Base-by-base conservation (phyloP, 1,284 basidiomycete genomes). In the Ustilago xerochloae region DNA sequence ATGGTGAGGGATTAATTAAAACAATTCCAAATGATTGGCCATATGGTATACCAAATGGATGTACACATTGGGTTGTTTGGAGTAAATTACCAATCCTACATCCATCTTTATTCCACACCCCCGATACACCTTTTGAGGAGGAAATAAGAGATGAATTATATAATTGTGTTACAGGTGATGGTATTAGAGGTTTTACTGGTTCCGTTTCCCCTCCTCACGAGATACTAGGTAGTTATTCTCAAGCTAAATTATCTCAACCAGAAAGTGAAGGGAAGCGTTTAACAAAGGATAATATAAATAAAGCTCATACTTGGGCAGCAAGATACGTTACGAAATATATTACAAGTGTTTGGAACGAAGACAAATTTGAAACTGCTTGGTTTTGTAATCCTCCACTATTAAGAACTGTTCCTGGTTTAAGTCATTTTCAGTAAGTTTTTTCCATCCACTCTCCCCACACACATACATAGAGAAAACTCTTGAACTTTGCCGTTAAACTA, bases 11-110 rank as follows among this genome's bases (percentile, higher is more conserved):
- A 12, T 20, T 55, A 29, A 68, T 73, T 22, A 77, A 75, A 32
- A 32, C 39, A 7, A 72, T 81, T 12, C 72, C 66, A 2, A 79
- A 81, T 50, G 79, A 81, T 36, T 81, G 79, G 79, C 79, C 79
- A 15, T 81, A 81, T 38, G 78, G 58, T n/a, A 63, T 81, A n/a
- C 79, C 79, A 0, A 53, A 39, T 1, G 76, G 62, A 2, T 51
- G 59, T n/a, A 54, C 43, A 20, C 79, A 81, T 53, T 80, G 68
- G 63, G 73, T 76, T 9, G 76, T 81, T 8, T 81, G 79, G 79
- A 61, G 53, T 33, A 74, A 68, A 26, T 53, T 67, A 8, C 63
- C 77, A 48, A 71, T 75, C 35, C 29, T 75, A 2, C 64, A 72
- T 22, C 60, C 63, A 2, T 60, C 52, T 1, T 52, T 78, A 1